Percentiles rank a stretch among this genome's conserved stretches.
Evolutionary conservation across 495 filamentous ascomycete species (phyloP).

Genomic region (Penicillium angulare): DNA sequence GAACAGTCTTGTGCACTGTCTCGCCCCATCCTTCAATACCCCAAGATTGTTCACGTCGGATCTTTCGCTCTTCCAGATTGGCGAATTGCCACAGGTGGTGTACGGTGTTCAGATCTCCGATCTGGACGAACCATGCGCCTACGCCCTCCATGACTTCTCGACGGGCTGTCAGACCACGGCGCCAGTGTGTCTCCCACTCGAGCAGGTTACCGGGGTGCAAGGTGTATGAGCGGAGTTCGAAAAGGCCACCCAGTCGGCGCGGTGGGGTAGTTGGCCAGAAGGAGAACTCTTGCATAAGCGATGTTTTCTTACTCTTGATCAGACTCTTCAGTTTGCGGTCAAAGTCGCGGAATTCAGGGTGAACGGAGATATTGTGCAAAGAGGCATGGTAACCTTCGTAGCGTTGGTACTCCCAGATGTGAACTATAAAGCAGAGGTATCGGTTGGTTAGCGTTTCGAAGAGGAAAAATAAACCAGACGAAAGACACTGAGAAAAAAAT

Average conservation of each 20-base stretch:
- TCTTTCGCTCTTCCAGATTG: slow-evolving; percentile 88
- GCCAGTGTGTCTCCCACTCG: slow-evolving; percentile 99
- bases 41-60: slow-evolving; percentile 93
- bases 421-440: slow-evolving; percentile 50
- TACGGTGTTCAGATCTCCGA: slow-evolving; percentile 95
- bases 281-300: slow-evolving; percentile 98
- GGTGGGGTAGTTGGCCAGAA: slow-evolving; percentile 98
- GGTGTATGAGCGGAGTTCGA: slow-evolving; percentile 96
- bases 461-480: background rate
- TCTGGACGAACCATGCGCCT: slow-evolving; percentile 98
- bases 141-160: slow-evolving; percentile 98
- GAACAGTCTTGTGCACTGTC: slow-evolving; percentile 97
- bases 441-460: background rate
- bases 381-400: slow-evolving; percentile 96
- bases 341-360: slow-evolving; percentile 79
- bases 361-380: slow-evolving; percentile 73
- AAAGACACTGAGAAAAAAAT: background rate
- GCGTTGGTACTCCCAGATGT: slow-evolving; percentile 99
- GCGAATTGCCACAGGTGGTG: slow-evolving; percentile 99
- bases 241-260: slow-evolving; percentile 84
- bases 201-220: slow-evolving; percentile 91
- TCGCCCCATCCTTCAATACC: slow-evolving; percentile 93
- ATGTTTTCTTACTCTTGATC: slow-evolving; percentile 79
- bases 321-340: slow-evolving; percentile 76
- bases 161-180: slow-evolving; percentile 83